These are phyloP conservation scores for Rhodofomes roseus DNA, from an alignment of 1,284 basidiomycete genomes.

Conservation along the genomic window DNA sequence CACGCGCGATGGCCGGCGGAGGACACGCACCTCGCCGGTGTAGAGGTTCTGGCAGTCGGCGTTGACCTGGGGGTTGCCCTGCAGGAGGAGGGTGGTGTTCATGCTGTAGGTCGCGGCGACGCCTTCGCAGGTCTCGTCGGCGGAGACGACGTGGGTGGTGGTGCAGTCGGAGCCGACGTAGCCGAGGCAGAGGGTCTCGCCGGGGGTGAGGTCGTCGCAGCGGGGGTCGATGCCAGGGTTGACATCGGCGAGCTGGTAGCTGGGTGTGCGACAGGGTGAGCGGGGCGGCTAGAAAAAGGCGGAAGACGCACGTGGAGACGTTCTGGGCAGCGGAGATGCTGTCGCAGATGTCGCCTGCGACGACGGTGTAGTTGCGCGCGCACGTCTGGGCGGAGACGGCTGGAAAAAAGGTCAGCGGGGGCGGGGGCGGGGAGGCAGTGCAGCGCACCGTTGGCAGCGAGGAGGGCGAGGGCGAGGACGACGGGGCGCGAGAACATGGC, in stretches of 20 bases:
- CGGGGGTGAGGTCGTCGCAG: slow-evolving; percentile 57
- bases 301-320: slow-evolving; percentile 55
- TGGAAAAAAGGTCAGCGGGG: slow-evolving; percentile 16
- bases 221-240: slow-evolving; percentile 48
- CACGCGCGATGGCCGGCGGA: background rate
- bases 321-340: slow-evolving; percentile 59
- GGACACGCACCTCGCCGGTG: slow-evolving; percentile 53
- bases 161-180: slow-evolving; percentile 29
- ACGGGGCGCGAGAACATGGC: slow-evolving; percentile 43
- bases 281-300: background rate
- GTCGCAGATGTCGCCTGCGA: slow-evolving; percentile 64
- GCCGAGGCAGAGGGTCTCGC: slow-evolving; percentile 36
- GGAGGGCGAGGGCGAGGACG: slow-evolving; percentile 37
- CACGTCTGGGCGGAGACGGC: slow-evolving; percentile 47
- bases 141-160: slow-evolving; percentile 39
- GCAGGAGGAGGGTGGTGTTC: slow-evolving; percentile 47
- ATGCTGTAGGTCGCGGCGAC: slow-evolving; percentile 36
- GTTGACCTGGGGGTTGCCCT: slow-evolving; percentile 70
- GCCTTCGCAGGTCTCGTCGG: slow-evolving; percentile 47
- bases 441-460: slow-evolving; percentile 37
- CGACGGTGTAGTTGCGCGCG: slow-evolving; percentile 55
- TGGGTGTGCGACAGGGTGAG: slow-evolving; percentile 20
- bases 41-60: slow-evolving; percentile 58
- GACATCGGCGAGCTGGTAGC: slow-evolving; percentile 67
- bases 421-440: background rate